These are phyloP conservation scores for Ascochyta viciae-villosae DNA, from an alignment of 2,329 filamentous ascomycete species.

Conservation along the genomic window DNA sequence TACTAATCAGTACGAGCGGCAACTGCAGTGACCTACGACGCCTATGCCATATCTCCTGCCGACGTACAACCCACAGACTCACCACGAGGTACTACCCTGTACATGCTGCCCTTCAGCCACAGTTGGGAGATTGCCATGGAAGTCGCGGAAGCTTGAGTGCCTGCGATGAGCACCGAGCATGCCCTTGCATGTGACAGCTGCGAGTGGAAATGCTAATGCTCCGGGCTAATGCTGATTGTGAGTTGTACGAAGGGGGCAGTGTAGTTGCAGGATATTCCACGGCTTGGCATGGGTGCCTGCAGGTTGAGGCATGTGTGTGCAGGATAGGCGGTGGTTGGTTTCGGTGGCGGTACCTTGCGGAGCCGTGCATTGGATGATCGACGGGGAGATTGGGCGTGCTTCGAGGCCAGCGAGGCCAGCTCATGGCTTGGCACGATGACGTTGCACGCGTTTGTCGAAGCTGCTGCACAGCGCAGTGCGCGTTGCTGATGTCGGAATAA, in stretches of 20 bases:
- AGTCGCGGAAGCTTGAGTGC: no score
- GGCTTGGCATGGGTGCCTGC: conserved; percentile 4
- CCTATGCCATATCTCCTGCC: not conserved
- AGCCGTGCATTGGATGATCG: conserved; percentile 13
- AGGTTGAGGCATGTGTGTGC: conserved; percentile 3
- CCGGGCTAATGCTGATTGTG: conserved; percentile 10
- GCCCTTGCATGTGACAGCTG: conserved; percentile 3
- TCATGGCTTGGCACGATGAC: conserved; percentile 8
- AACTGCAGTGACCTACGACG: not conserved
- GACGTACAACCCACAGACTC: not conserved
- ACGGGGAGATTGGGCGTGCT: not conserved
- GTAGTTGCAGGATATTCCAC: not conserved
- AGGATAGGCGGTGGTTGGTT: conserved; percentile 1
- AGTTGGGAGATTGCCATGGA: not conserved
- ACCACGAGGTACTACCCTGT: not conserved
- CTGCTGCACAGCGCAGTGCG: not conserved
- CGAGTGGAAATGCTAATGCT: not conserved
- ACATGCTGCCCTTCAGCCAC: not conserved
- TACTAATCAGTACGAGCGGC: not conserved
- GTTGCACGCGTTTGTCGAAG: not conserved
- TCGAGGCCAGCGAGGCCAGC: conserved; percentile 10
- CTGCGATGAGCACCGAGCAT: not conserved
- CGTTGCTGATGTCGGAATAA: conserved; percentile 10
- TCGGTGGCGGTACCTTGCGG: conserved; percentile 2
- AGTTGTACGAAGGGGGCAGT: conserved; percentile 7